Evolutionary conservation across 2,329 filamentous ascomycete species (phyloP).

Genomic region (Dryadomyces quercus-mongolicae): DNA sequence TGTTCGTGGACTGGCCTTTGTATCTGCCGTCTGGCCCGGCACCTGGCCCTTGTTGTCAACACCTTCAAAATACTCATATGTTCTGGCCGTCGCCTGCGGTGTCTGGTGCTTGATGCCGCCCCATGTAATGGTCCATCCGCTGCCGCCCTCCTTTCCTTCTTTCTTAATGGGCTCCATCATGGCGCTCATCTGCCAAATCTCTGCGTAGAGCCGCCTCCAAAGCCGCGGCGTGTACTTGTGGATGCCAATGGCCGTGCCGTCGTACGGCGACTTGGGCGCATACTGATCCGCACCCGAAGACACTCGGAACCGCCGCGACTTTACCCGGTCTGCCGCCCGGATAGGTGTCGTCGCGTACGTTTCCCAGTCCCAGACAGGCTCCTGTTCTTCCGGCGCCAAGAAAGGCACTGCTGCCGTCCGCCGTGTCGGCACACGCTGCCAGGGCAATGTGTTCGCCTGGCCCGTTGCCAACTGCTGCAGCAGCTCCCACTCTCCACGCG

Average conservation of each 20-base stretch:
- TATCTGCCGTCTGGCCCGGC: neutral
- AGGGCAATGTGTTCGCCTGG: constrained; percentile 21
- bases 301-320: constrained; percentile 22
- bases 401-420: constrained; percentile 17
- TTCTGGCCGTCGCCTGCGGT: constrained; percentile 19
- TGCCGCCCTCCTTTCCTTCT: constrained; percentile 2
- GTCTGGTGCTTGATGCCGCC: constrained; percentile 21
- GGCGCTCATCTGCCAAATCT: constrained; percentile 32
- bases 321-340: constrained; percentile 24
- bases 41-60: constrained; percentile 20
- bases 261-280: constrained; percentile 16
- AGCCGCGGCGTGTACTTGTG: constrained; percentile 25
- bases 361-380: constrained; percentile 28
- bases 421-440: constrained; percentile 23
- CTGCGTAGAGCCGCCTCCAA: constrained; percentile 34
- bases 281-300: constrained; percentile 21
- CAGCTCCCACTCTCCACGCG: constrained; percentile 40
- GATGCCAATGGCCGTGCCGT: constrained; percentile 19
- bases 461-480: constrained; percentile 35
- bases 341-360: constrained; percentile 26
- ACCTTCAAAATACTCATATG: constrained; percentile 36
- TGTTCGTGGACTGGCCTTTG: too few relatives aligned
- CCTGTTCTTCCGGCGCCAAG: too few relatives aligned
- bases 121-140: constrained; percentile 30
- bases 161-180: constrained; percentile 22